Base-by-base conservation (phyloP, 176 grass and related monocot genomes). In the Oryza coarctata region DNA sequence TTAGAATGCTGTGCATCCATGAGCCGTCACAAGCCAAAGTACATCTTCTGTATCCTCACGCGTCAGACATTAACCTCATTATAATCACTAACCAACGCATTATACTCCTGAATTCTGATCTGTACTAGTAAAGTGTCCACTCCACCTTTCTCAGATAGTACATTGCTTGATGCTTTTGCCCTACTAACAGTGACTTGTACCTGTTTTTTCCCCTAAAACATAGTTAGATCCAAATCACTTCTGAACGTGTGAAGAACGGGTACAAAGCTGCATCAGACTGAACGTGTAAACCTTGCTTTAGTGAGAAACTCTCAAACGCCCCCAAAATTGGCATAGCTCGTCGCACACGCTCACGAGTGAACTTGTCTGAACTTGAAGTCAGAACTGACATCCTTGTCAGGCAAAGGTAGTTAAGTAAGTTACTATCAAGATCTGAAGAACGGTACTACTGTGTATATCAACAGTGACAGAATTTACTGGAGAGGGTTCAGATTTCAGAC, bases 21-120 rank as follows among this genome's bases (percentile, higher is more conserved):
- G 88, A 83, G 79, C 61, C 52, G 66, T 47, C 78, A 77, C 87
- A 77, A 40, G 72, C 26, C 82, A 25, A 78, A 57, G 87, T 89
- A 68, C 79, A 75, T 29, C 43, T 3, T 13, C 17, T 71, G 68
- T 25, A 45, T 63, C 27, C 66, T 90, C 83, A 89, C 83, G 78
- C 78, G 78, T 41, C 83, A 78, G 83, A 57, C 65, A n/a, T 40
- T 68, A 64, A 38, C 20, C 35, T 25, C 83, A 78, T 89, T 78
- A 76, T 32, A 60, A 60, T n/a, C 55, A 60, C 55, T 60, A 77
- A 78, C 34, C 66, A 23, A 57, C 40, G 68, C 73, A 23, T 31
- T 8, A 4, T 25, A 71, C 20, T 9, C 6, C 49, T 23, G n/a
- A n/a, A n/a, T n/a, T 25, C 55, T 60, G 55, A 28, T 29, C 83